Percentiles rank a stretch among this genome's conserved stretches.
phyloP scores from a whole-genome alignment of 2,329 filamentous ascomycete genomes.

The Atkinsonella texensis region DNA sequence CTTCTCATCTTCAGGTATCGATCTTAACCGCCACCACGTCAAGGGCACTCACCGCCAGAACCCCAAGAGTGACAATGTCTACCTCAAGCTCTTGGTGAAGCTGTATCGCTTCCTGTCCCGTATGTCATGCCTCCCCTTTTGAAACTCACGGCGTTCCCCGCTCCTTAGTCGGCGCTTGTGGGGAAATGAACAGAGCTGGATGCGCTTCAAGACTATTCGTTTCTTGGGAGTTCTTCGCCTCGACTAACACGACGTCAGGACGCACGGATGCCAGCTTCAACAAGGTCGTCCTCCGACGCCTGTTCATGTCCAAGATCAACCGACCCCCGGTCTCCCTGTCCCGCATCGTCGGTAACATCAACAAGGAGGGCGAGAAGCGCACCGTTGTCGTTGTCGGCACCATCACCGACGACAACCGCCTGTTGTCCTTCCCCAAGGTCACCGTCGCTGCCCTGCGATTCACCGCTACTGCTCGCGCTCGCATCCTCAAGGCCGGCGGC shows the following conservation, averaged over 20 bases:
- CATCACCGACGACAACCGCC: constrained; percentile 95
- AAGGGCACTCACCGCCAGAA: constrained; percentile 75
- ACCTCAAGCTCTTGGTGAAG: constrained; percentile 95
- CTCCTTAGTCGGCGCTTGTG: neutral
- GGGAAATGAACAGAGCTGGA: neutral
- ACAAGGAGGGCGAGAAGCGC: constrained; percentile 59
- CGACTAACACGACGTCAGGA: constrained; percentile 37
- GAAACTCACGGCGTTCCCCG: neutral
- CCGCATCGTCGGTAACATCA: constrained; percentile 64
- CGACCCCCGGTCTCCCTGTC: constrained; percentile 89
- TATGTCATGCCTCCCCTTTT: constrained; percentile 28
- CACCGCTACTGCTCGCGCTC: constrained; percentile 88
- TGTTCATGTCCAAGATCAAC: constrained; percentile 99
- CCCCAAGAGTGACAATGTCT: constrained; percentile 97
- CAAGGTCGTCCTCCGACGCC: constrained; percentile 93
- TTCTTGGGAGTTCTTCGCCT: neutral
- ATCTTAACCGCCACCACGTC: constrained; percentile 59
- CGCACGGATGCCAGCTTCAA: constrained; percentile 97
- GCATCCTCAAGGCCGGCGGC: constrained; percentile 87
- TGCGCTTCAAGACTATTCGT: neutral
- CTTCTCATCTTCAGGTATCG: constrained; percentile 44
- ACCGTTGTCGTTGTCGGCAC: constrained; percentile 91
- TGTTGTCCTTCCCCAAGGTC: constrained; percentile 81
- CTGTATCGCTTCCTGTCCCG: constrained; percentile 93
- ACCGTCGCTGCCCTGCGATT: constrained; percentile 91